Base-by-base conservation (phyloP, 2,329 filamentous ascomycete genomes). In the Diaporthe citriasiana region DNA sequence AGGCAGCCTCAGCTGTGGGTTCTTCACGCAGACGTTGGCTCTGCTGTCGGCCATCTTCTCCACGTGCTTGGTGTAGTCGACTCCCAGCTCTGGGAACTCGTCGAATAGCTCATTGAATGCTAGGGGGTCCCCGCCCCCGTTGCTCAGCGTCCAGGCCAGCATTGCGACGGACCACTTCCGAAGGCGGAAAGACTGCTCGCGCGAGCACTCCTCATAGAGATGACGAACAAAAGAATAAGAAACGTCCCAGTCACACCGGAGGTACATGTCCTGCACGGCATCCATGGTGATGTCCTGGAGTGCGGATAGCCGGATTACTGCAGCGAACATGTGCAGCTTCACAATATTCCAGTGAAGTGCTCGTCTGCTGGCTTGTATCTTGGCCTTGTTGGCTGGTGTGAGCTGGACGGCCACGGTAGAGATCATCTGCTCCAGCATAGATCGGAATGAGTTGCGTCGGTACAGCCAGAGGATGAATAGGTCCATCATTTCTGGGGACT, bases 91-190 rank as follows among this genome's bases (percentile, higher is more conserved):
- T 2, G 86, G 84, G 76, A 89, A 85, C 71, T 81, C 82, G 40
- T 70, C 56, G 25, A 74, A 72, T 40, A 76, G 42, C 15, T 70
- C 63, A 40, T 66, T 53, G 55, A 56, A 74, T 13, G 82, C 79
- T 6, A 81, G 78, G 69, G 76, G 47, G n/a, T 75, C 72, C 79
- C 77, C 25, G 77, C 75, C 33, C 68, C 80, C 76, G 74, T 80
- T 80, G 70, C 79, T 80, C 80, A 90, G 84, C 3, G 86, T 85
- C 84, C 88, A 91, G n/a, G 88, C 88, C 19, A 89, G 84, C 88
- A 91, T 90, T 73, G 89, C 89, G 8, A 90, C 88, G 71, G 88
- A 86, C 89, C 89, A 91, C 76, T 88, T 87, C 63, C 89, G 87
- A 51, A 91, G 83, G 13, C 89, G 86, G 53, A 87, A 85, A 70